Conservation (phyloP, 148 eudicot genomes). For the Fagopyrum tataricum region DNA sequence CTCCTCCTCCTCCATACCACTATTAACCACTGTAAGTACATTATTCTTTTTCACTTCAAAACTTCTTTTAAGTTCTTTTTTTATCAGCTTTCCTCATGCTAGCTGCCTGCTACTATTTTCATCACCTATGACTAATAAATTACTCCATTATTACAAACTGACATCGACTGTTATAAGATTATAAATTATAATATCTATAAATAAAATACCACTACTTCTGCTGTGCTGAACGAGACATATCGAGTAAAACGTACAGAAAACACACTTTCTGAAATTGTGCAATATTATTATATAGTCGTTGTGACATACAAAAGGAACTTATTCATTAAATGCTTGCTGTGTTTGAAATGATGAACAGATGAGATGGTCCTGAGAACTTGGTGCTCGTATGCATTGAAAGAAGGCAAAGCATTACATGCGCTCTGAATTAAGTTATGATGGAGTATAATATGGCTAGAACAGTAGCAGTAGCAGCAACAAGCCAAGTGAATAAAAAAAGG, state of each 20-base stretch:
- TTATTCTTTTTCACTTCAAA: background rate
- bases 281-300: background rate
- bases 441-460: background rate
- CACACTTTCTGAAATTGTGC: background rate
- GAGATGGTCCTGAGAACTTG: background rate
- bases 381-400: background rate
- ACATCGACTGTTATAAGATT: background rate
- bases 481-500: background rate
- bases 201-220: background rate
- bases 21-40: background rate
- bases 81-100: background rate
- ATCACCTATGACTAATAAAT: background rate
- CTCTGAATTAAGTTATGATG: constrained; percentile 1
- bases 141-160: background rate
- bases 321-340: background rate
- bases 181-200: too few relatives aligned
- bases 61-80: background rate
- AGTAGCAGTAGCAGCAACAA: background rate
- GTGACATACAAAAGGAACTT: background rate
- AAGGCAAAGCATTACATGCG: constrained; percentile 3
- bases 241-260: background rate
- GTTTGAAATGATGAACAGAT: background rate
- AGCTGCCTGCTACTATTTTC: background rate
- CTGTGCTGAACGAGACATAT: background rate
- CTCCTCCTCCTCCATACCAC: constrained; percentile 14